Conservation (phyloP, 495 filamentous ascomycete species). For the Aspergillus leporis region DNA sequence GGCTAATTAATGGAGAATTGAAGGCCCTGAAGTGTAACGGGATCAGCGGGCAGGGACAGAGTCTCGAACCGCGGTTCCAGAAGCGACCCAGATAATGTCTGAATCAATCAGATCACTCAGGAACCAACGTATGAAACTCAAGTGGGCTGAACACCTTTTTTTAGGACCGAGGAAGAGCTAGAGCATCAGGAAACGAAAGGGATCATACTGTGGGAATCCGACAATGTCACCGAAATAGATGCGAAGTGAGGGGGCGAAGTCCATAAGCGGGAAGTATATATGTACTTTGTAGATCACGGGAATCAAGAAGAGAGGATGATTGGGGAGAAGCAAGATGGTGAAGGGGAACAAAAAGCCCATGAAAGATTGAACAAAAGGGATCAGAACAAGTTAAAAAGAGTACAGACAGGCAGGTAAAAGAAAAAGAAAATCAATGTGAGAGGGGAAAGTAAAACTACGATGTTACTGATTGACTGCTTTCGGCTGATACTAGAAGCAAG, state of each 20-base stretch:
- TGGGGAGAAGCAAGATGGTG: not conserved
- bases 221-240: not conserved
- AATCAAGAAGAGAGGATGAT: not conserved
- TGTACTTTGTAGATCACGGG: not conserved
- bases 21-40: not conserved
- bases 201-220: not conserved
- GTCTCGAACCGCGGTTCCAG: conserved; percentile 28
- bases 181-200: not conserved
- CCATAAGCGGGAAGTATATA: not conserved
- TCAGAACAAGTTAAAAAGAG: conserved; percentile 4
- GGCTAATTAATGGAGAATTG: conserved; percentile 8
- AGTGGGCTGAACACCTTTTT: not conserved
- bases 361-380: conserved; percentile 5
- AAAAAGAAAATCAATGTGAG: not conserved
- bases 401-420: not conserved
- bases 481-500: not conserved
- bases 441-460: not conserved
- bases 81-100: conserved; percentile 9
- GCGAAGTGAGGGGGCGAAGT: conserved; percentile 5
- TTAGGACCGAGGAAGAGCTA: not conserved
- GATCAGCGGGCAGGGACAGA: conserved; percentile 1
- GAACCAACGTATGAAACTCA: not conserved
- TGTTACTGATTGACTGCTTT: conserved; percentile 14
- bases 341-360: not conserved
- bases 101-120: not conserved